phyloP scores from a whole-genome alignment of 768 basidiomycete species.

The Lentinus brumalis region DNA sequence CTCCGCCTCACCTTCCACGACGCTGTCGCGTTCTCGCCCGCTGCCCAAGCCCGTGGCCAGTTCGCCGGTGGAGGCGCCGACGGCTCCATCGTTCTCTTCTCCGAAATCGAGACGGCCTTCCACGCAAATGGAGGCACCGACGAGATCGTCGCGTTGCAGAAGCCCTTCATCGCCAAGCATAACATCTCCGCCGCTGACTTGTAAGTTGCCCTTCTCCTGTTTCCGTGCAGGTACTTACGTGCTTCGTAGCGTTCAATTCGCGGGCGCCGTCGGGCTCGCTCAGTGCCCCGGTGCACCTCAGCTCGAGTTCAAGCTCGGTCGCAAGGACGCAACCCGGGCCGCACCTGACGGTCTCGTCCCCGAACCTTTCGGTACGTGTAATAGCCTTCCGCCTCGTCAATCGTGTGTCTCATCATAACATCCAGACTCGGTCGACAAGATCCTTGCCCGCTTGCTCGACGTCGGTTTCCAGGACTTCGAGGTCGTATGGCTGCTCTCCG shows the following conservation, averaged over 20 bases:
- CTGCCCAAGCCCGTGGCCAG: background rate
- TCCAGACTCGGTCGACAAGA: slow-evolving; percentile 22
- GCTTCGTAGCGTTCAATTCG: slow-evolving; percentile 35
- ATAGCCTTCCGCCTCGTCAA: background rate
- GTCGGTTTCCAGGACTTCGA: slow-evolving; percentile 37
- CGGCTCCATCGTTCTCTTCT: slow-evolving; percentile 50
- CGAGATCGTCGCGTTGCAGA: slow-evolving; percentile 41
- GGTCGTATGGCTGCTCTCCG: slow-evolving; percentile 38
- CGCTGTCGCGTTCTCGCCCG: background rate
- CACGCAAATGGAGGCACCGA: slow-evolving; percentile 45
- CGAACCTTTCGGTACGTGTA: slow-evolving; percentile 13
- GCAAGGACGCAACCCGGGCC: slow-evolving; percentile 18
- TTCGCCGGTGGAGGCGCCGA: slow-evolving; percentile 38
- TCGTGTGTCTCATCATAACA: background rate
- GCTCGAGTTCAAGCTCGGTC: slow-evolving; percentile 37
- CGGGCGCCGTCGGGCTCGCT: slow-evolving; percentile 34
- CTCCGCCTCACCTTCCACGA: slow-evolving; percentile 1
- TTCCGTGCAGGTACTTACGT: background rate
- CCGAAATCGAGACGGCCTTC: slow-evolving; percentile 43
- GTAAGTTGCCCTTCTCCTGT: slow-evolving; percentile 30
- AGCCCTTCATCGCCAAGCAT: slow-evolving; percentile 36
- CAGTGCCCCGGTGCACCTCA: slow-evolving; percentile 42
- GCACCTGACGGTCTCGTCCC: slow-evolving; percentile 22
- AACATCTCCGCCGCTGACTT: slow-evolving; percentile 48
- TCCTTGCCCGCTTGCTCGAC: slow-evolving; percentile 35